phyloP scores from a whole-genome alignment of 768 basidiomycete genomes.

The Kwoniella bestiolae region DNA sequence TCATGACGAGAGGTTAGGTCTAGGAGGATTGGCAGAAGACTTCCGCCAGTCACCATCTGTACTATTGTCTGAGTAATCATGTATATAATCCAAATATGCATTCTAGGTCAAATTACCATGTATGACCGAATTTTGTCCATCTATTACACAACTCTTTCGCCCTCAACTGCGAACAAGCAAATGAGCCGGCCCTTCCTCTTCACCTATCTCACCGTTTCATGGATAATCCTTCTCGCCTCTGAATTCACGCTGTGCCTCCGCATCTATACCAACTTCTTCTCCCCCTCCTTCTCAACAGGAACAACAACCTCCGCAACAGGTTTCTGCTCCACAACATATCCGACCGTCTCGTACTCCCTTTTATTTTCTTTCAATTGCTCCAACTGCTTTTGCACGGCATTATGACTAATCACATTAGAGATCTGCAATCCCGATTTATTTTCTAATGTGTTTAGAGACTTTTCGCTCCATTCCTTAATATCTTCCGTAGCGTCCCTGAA shows the following conservation, averaged over 20 bases:
- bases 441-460: constrained; percentile 66
- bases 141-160: background rate
- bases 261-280: constrained; percentile 13
- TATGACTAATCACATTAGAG: constrained; percentile 56
- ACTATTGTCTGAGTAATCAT: background rate
- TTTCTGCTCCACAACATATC: constrained; percentile 53
- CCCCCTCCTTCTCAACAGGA: constrained; percentile 24
- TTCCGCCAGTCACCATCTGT: no score
- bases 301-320: constrained; percentile 54
- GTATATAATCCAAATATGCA: background rate
- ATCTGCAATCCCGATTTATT: constrained; percentile 75
- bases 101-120: background rate
- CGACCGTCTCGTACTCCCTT: constrained; percentile 40
- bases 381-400: background rate
- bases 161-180: no score
- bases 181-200: constrained; percentile 27
- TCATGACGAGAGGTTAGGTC: no score
- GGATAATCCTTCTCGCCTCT: no score
- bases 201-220: no score
- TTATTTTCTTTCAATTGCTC: background rate
- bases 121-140: background rate
- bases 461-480: constrained; percentile 58
- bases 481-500: constrained; percentile 60
- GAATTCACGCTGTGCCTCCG: background rate
- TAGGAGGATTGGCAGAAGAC: no score